These are phyloP conservation scores for Hemisphaericaspora lyxosophila DNA, from an alignment of 1,139 yeast genomes.

Conservation along the genomic window DNA sequence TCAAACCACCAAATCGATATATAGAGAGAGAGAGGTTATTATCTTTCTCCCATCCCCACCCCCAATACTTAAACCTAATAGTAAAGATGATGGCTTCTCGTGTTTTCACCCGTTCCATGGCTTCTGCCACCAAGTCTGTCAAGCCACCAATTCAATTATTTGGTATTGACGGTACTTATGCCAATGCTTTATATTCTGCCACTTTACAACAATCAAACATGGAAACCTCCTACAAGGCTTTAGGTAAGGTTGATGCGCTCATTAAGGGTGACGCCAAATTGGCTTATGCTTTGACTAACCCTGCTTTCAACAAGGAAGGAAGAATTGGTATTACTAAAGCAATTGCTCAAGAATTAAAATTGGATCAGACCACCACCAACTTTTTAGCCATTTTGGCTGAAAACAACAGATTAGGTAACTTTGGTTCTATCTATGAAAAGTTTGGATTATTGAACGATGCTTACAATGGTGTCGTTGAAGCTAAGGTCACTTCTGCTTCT, in stretches of 20 bases:
- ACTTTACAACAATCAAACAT: conserved; percentile 81
- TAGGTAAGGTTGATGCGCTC: conserved; percentile 56
- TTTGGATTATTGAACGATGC: conserved; percentile 83
- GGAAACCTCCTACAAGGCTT: conserved; percentile 68
- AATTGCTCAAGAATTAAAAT: conserved; percentile 53
- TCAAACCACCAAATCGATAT: too few species aligned
- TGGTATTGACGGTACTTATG: conserved; percentile 97
- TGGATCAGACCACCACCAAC: conserved; percentile 78
- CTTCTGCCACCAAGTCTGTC: conserved; percentile 59
- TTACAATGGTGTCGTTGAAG: conserved; percentile 88
- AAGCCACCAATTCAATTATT: conserved; percentile 92
- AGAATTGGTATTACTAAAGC: conserved; percentile 70
- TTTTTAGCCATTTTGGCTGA: conserved; percentile 85
- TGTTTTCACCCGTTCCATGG: conserved; percentile 69
- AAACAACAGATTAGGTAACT: conserved; percentile 85
- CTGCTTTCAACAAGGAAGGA: conserved; percentile 76
- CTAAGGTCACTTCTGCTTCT: conserved; percentile 85
- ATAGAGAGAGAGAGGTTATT: too few species aligned
- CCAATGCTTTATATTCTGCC: conserved; percentile 91
- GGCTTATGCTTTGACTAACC: conserved; percentile 66
- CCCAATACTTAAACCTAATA: neutral
- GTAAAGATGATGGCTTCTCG: conserved; percentile 54
- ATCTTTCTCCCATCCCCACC: neutral
- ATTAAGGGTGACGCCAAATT: conserved; percentile 66
- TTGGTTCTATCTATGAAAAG: conserved; percentile 66